Evolutionary conservation across 768 basidiomycete genomes (phyloP).

Genomic region (Vishniacozyma victoriae): DNA sequence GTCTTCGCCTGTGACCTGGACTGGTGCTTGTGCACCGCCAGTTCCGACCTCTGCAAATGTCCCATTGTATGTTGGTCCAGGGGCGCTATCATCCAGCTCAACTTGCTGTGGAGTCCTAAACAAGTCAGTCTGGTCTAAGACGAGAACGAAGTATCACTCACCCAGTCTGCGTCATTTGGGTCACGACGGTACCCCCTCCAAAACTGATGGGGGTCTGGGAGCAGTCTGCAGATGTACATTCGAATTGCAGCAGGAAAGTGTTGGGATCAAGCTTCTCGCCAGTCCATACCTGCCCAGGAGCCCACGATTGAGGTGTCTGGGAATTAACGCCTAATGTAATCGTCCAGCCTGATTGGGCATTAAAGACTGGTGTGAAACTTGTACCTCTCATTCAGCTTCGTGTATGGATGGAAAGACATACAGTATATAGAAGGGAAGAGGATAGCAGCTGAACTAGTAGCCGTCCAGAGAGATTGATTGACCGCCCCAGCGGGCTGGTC

Average conservation of each 20-base stretch:
- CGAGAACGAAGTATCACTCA: no score
- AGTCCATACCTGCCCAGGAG: conserved; percentile 4
- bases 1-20: conserved; percentile 4
- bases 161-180: conserved; percentile 9
- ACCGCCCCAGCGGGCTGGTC: neutral
- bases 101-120: no score
- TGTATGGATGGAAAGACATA: neutral
- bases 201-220: conserved; percentile 1
- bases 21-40: no score
- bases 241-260: conserved; percentile 4
- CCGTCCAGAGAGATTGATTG: neutral
- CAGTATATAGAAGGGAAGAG: neutral
- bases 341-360: neutral
- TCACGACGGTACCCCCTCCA: conserved; percentile 10
- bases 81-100: no score
- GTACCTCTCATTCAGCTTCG: neutral
- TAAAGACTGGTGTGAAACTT: conserved; percentile 7
- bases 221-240: conserved; percentile 6
- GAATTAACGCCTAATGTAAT: conserved; percentile 1
- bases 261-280: neutral
- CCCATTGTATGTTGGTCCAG: no score
- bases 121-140: no score
- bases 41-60: no score
- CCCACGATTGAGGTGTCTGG: neutral
- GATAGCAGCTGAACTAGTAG: neutral